These are phyloP conservation scores for Coelastrella sp. DNA, from an alignment of 139 green algal species.

Conservation along the genomic window DNA sequence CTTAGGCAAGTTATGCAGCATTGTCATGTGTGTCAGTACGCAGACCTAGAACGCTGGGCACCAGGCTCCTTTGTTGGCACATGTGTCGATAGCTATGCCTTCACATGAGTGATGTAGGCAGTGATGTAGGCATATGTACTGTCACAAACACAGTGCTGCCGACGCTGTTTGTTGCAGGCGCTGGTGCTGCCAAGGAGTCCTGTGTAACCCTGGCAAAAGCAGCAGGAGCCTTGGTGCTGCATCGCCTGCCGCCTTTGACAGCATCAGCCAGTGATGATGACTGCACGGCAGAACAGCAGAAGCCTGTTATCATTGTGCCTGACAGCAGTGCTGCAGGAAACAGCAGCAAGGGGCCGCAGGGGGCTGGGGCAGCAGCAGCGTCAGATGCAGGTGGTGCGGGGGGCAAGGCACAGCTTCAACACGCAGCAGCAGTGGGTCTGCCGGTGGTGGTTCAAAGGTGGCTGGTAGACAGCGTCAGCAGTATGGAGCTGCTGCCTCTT, in stretches of 20 bases:
- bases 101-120: too few species aligned
- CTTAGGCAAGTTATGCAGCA: neutral
- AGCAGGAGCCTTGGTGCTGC: neutral
- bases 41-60: neutral
- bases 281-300: neutral
- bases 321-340: neutral
- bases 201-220: constrained; percentile 20
- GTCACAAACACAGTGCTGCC: too few species aligned
- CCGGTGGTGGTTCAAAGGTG: neutral
- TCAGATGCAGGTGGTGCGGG: neutral
- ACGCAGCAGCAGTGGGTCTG: neutral
- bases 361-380: neutral
- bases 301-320: neutral
- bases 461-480: constrained; percentile 26
- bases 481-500: constrained; percentile 4
- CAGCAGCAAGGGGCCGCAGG: neutral
- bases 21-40: neutral
- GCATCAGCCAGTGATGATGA: neutral
- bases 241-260: constrained; percentile 7
- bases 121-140: too few species aligned
- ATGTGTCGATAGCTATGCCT: too few species aligned
- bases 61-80: neutral
- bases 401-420: constrained; percentile 19
- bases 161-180: neutral
- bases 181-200: constrained; percentile 24